Conservation (phyloP, 2,329 filamentous ascomycete species). For the Plectosphaerella cucumerina region DNA sequence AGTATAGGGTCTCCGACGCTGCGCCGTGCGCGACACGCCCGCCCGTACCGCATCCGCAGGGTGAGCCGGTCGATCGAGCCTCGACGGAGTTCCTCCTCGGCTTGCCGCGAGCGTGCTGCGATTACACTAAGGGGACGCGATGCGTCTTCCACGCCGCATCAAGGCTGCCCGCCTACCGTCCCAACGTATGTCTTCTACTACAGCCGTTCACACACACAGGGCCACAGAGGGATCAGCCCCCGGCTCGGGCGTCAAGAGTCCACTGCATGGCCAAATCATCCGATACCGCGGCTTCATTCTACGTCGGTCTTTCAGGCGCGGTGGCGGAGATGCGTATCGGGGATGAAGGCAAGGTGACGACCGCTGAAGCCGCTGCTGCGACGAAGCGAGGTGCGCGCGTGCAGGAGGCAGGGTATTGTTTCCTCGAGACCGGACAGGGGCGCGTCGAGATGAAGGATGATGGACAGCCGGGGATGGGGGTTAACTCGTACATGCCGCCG, state of each 20-base stretch:
- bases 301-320: conserved; percentile 43
- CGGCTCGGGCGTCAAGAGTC: conserved; percentile 22
- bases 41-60: conserved; percentile 31
- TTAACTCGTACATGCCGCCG: neutral
- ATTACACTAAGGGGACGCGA: conserved; percentile 20
- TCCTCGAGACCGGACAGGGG: conserved; percentile 6
- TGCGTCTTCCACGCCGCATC: conserved; percentile 48
- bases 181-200: conserved; percentile 44
- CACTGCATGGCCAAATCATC: conserved; percentile 45
- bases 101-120: conserved; percentile 23
- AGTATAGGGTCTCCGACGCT: conserved; percentile 44
- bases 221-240: conserved; percentile 13
- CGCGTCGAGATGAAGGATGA: neutral
- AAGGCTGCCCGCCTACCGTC: conserved; percentile 37
- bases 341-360: neutral
- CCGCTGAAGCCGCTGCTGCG: conserved; percentile 4
- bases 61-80: conserved; percentile 18
- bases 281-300: conserved; percentile 42
- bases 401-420: conserved; percentile 10
- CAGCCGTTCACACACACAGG: conserved; percentile 20
- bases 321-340: conserved; percentile 35
- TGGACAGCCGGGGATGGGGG: neutral
- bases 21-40: conserved; percentile 36
- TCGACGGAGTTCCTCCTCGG: conserved; percentile 12
- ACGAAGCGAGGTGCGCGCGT: conserved; percentile 8